Evolutionary conservation across 768 basidiomycete genomes (phyloP).

Genomic region (Lentinus tigrinus): DNA sequence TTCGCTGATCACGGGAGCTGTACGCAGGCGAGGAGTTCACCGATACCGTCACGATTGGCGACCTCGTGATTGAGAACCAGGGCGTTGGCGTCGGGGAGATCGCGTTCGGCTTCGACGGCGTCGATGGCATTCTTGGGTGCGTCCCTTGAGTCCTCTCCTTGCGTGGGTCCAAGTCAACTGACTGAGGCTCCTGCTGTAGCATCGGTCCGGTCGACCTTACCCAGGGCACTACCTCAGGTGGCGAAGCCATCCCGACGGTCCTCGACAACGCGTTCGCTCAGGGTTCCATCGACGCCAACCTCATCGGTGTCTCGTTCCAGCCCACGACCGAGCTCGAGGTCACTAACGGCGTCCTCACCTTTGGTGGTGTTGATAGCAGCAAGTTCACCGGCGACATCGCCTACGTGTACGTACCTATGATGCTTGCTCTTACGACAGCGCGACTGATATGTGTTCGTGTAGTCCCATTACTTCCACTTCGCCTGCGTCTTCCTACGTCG

Average conservation of each 20-base stretch:
- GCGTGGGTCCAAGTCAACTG: no score
- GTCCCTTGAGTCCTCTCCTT: background rate
- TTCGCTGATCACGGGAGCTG: background rate
- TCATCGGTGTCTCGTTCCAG: slow-evolving; percentile 34
- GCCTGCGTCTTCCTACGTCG: slow-evolving; percentile 34
- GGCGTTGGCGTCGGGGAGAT: slow-evolving; percentile 60
- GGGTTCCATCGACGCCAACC: slow-evolving; percentile 25
- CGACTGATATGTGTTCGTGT: background rate
- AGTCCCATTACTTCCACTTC: slow-evolving; percentile 32
- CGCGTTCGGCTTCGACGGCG: slow-evolving; percentile 40
- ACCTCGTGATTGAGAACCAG: slow-evolving; percentile 49
- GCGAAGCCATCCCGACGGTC: slow-evolving; percentile 30
- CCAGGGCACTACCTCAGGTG: slow-evolving; percentile 23
- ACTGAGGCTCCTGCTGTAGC: background rate
- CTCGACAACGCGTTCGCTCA: slow-evolving; percentile 37
- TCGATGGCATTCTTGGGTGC: slow-evolving; percentile 68
- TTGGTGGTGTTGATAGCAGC: slow-evolving; percentile 33
- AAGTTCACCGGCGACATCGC: slow-evolving; percentile 34
- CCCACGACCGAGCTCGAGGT: slow-evolving; percentile 27
- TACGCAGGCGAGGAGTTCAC: slow-evolving; percentile 26
- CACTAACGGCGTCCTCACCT: slow-evolving; percentile 38
- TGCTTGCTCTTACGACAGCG: background rate
- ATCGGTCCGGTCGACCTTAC: slow-evolving; percentile 58
- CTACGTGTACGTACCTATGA: slow-evolving; percentile 21
- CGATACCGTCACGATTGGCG: slow-evolving; percentile 54